phyloP scores from a whole-genome alignment of 228 moss, liverwort and hornwort species.

The Sphagnum fallax region DNA sequence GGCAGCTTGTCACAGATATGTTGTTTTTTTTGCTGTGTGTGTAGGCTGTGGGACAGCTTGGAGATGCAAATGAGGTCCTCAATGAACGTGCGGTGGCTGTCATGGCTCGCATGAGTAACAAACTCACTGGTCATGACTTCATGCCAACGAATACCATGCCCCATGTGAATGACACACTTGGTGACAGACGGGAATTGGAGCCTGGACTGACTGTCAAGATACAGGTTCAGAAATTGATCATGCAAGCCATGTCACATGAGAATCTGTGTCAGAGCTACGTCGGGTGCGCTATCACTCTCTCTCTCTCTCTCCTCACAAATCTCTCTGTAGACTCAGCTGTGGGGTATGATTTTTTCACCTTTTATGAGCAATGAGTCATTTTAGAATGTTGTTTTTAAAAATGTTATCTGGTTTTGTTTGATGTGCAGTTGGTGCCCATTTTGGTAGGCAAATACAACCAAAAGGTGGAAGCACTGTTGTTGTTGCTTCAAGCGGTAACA shows the following conservation, averaged over 20 bases:
- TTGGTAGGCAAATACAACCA: slow-evolving; percentile 27
- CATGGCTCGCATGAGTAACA: slow-evolving; percentile 96
- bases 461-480: too few species aligned
- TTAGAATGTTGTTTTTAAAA: not conserved
- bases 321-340: too few species aligned
- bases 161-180: slow-evolving; percentile 29
- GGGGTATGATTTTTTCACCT: too few species aligned
- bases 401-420: not conserved
- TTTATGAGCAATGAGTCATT: not conserved
- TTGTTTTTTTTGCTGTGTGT: too few species aligned
- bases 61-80: slow-evolving; percentile 89
- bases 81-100: slow-evolving; percentile 90
- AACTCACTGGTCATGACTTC: slow-evolving; percentile 92
- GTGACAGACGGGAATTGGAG: slow-evolving; percentile 68
- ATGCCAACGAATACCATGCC: slow-evolving; percentile 41
- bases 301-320: not conserved
- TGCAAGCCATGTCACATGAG: slow-evolving; percentile 86
- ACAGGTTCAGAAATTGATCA: slow-evolving; percentile 88
- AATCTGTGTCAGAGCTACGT: slow-evolving; percentile 99
- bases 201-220: slow-evolving; percentile 66
- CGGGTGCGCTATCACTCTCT: slow-evolving; percentile 40
- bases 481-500: too few species aligned
- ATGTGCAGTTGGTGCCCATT: slow-evolving; percentile 59
- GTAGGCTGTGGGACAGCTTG: slow-evolving; percentile 80
- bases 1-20: too few species aligned